phyloP scores from a whole-genome alignment of 2,329 filamentous ascomycete species.

The Botrytis porri region DNA sequence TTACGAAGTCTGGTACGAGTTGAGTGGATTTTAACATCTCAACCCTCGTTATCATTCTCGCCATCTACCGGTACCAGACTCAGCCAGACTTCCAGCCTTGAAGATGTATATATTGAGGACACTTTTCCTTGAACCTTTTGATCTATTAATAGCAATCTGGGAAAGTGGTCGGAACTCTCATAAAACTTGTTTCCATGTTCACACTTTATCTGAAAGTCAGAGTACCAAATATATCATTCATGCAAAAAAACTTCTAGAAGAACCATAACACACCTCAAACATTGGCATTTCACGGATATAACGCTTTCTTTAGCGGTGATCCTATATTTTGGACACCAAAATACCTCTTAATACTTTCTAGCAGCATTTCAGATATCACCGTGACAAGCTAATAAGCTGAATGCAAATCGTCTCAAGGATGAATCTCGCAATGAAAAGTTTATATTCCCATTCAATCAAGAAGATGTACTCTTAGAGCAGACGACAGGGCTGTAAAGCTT shows the following conservation, averaged over 20 bases:
- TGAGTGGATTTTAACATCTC: background rate
- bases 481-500: background rate
- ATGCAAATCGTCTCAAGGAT: background rate
- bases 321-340: background rate
- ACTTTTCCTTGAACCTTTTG: background rate
- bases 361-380: background rate
- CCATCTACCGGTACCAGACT: background rate
- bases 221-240: background rate
- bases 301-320: background rate
- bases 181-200: background rate
- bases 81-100: background rate
- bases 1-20: background rate
- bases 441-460: background rate
- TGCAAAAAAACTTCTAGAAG: conserved; percentile 7
- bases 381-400: background rate
- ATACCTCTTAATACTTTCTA: background rate
- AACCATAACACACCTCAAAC: background rate
- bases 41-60: background rate
- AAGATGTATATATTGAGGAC: background rate
- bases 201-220: background rate
- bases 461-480: background rate
- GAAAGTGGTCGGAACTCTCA: background rate
- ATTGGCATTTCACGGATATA: background rate
- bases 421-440: background rate
- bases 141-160: conserved; percentile 10